Base-by-base conservation (phyloP, 2,329 filamentous ascomycete species). In the Trichoderma arundinaceum region DNA sequence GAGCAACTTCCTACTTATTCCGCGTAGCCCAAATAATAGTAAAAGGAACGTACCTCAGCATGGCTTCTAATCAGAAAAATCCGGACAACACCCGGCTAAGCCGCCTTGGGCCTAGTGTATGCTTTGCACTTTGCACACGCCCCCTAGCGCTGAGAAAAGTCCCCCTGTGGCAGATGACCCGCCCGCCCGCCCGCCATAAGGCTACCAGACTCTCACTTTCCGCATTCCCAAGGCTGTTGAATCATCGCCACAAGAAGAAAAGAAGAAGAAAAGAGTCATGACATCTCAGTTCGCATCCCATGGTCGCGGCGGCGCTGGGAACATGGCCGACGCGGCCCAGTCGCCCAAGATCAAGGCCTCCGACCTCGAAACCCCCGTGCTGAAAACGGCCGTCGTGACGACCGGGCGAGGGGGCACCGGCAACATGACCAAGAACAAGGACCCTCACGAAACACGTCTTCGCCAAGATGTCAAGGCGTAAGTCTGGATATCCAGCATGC, bases 321-420 rank as follows among this genome's bases (percentile, higher is more conserved):
- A 92, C 80, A 90, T 92, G 75, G 83, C 84, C 74, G 82, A 85
- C 69, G 77, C 81, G 66, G 76, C 80, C 69, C 78, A 82, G 68
- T 81, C 81, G 13, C 80, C 87, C 58, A 80, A 86, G 69, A 71
- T 87, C 51, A 78, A 81, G 35, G 79, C 87, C 51, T 79, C 85
- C 66, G 91, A 94, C 73, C 87, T 96, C 69, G 81, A 89, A 72
- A 97, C 93, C 1, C 94, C 94, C 1, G 90, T 87, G 12, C 86
- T 98, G 75, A 97, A 96, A 80, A 86, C 86, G 53, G 81, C 90
- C n/a, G 83, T 92, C 70, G 93, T 94, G 74, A 97, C 94, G 19
- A 97, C 94, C 3, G 94, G 94, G 65, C 91, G 94, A 59, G 94
- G 94, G 64, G 94, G 94, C 68, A 89, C 86, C 4, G 93, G 93